Percentiles rank a stretch among this genome's conserved stretches.
Evolutionary conservation across 306 rosid species (phyloP).

Genomic region (Citrullus mucosospermus): DNA sequence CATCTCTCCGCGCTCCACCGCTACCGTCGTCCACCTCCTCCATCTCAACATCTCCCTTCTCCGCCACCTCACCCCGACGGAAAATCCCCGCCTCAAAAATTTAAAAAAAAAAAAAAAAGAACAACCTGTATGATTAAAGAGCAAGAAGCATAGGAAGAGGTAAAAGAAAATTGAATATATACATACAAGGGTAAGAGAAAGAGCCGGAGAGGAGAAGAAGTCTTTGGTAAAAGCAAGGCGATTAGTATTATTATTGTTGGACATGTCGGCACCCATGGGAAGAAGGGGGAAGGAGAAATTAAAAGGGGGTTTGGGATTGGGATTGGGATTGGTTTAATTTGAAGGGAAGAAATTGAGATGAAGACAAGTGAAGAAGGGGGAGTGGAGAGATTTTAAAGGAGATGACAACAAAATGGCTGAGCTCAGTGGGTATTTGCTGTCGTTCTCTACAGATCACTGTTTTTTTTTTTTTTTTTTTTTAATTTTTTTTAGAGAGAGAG

Average conservation of each 20-base stretch:
- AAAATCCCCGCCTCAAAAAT: conserved; percentile 73
- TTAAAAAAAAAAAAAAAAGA: neutral
- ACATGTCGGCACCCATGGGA: conserved; percentile 84
- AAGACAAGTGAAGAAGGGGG: conserved; percentile 8
- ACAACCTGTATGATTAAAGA: too few species aligned
- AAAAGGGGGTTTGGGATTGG: too few species aligned
- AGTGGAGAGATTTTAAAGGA: conserved; percentile 59
- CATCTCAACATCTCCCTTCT: conserved; percentile 34
- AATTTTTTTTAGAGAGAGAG: neutral
- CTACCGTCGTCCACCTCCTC: conserved; percentile 85
- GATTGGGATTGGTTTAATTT: too few species aligned
- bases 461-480: neutral
- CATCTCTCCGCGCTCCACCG: conserved; percentile 52
- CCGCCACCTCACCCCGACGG: conserved; percentile 36
- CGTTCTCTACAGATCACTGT: neutral
- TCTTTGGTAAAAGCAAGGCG: conserved; percentile 68
- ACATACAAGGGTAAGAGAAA: conserved; percentile 82
- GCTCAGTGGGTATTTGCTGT: conserved; percentile 12
- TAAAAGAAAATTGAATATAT: too few species aligned
- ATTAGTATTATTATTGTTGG: conserved; percentile 35
- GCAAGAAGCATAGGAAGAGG: too few species aligned
- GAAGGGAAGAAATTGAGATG: too few species aligned
- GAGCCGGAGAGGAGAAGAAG: conserved; percentile 86
- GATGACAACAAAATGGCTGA: conserved; percentile 66
- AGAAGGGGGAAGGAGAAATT: neutral